A percentile compares a stretch with the other conserved stretches of the same genome.
Evolutionary conservation across 169 alveolate genomes (phyloP).

Genomic region (Plasmodium knowlesi): DNA sequence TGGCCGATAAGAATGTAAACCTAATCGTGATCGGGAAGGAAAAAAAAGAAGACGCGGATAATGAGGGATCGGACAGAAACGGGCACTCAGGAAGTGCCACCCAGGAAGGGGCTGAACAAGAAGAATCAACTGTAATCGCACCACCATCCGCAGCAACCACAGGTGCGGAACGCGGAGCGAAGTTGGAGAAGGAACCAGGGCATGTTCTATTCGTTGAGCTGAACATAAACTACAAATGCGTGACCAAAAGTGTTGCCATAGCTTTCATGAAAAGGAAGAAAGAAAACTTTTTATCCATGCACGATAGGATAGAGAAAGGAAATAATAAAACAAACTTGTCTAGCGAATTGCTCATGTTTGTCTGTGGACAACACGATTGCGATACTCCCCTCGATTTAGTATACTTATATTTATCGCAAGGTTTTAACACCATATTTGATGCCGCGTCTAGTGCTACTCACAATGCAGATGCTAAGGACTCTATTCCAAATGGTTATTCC

Average conservation of each 20-base stretch:
- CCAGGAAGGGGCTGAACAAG: background rate
- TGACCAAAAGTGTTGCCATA: conserved; percentile 61
- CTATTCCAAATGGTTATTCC: conserved; percentile 3
- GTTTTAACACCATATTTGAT: conserved; percentile 73
- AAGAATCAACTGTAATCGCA: background rate
- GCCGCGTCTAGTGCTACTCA: conserved; percentile 66
- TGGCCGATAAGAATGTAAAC: conserved; percentile 82
- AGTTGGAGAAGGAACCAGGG: conserved; percentile 28
- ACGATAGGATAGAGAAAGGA: conserved; percentile 26
- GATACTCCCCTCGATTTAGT: conserved; percentile 73
- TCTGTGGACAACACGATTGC: conserved; percentile 70
- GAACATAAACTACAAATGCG: conserved; percentile 68
- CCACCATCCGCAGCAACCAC: background rate
- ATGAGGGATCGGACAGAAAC: conserved; percentile 13
- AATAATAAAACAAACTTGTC: conserved; percentile 54
- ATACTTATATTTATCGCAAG: conserved; percentile 74
- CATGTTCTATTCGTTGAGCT: conserved; percentile 61
- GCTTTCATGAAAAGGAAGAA: conserved; percentile 75
- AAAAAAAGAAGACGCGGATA: conserved; percentile 29
- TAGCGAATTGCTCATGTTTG: conserved; percentile 70
- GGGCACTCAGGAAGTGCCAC: conserved; percentile 18
- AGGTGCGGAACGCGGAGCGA: background rate
- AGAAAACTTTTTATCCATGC: conserved; percentile 39
- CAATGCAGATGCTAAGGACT: background rate
- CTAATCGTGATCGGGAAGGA: conserved; percentile 85